These are phyloP conservation scores for Alternaria novae-zelandiae DNA, from an alignment of 2,329 filamentous ascomycete species.

Conservation along the genomic window DNA sequence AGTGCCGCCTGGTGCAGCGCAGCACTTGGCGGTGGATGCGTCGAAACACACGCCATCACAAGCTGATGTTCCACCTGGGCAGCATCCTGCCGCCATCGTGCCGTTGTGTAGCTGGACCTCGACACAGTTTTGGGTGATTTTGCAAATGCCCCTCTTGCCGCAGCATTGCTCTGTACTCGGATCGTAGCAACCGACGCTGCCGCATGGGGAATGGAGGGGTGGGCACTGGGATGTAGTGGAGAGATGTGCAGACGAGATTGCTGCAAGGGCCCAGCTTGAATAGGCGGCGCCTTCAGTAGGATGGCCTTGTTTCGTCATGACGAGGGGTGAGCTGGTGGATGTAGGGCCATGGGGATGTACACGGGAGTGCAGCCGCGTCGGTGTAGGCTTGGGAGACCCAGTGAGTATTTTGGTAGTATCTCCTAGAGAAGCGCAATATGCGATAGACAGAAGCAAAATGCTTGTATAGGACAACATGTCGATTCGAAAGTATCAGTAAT, in stretches of 20 bases:
- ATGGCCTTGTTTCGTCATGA: not conserved
- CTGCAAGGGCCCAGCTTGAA: not conserved
- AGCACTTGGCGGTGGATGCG: not conserved
- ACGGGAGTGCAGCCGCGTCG: not conserved
- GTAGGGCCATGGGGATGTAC: no score
- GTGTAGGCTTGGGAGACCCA: not conserved
- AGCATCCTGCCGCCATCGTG: not conserved
- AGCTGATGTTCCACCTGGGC: not conserved
- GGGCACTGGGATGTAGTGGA: not conserved
- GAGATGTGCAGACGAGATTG: not conserved
- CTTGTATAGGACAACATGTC: not conserved
- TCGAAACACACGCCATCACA: not conserved
- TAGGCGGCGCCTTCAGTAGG: not conserved
- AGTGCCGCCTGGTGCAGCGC: not conserved
- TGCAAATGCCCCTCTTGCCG: not conserved
- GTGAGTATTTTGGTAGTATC: not conserved
- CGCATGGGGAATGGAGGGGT: not conserved
- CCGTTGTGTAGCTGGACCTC: not conserved
- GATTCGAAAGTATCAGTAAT: not conserved
- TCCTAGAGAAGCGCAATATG: not conserved
- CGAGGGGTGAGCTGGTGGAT: no score
- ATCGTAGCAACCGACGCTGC: not conserved
- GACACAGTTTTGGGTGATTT: not conserved
- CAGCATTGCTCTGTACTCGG: not conserved
- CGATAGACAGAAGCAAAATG: not conserved